Percentiles rank a stretch among this genome's conserved stretches.
phyloP scores from a whole-genome alignment of 768 basidiomycete genomes.

The Tephrocybe sp. region DNA sequence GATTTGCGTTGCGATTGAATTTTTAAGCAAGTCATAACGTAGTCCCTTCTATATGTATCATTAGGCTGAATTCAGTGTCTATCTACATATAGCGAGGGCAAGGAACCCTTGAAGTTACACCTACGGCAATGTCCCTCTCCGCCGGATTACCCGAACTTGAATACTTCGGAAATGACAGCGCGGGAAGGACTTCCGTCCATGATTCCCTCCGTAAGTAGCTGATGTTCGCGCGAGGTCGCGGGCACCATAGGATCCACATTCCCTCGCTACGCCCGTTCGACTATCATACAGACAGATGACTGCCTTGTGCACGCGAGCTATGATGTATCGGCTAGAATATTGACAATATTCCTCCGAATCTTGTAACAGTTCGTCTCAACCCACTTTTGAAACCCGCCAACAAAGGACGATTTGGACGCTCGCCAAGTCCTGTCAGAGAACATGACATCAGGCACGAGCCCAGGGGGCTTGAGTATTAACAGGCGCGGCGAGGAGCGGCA shows the following conservation, averaged over 20 bases:
- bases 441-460: constrained; percentile 5
- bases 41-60: neutral
- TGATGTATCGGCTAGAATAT: too few relatives aligned
- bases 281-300: too few relatives aligned
- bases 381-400: neutral
- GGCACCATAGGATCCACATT: constrained; percentile 4
- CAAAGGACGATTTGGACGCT: neutral
- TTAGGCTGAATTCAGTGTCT: constrained; percentile 1
- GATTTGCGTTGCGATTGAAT: neutral
- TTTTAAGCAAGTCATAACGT: neutral
- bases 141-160: constrained; percentile 2
- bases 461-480: constrained; percentile 12
- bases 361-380: neutral
- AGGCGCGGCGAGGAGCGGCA: neutral
- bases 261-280: too few relatives aligned
- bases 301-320: too few relatives aligned
- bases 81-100: neutral
- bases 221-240: constrained; percentile 18
- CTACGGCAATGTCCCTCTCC: neutral
- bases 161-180: constrained; percentile 20
- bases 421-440: neutral
- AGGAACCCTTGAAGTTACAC: neutral
- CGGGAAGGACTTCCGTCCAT: constrained; percentile 9
- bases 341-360: too few relatives aligned
- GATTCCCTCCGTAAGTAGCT: neutral